phyloP scores from a whole-genome alignment of 257 asterid genomes.

The Hygrophila difformis region DNA sequence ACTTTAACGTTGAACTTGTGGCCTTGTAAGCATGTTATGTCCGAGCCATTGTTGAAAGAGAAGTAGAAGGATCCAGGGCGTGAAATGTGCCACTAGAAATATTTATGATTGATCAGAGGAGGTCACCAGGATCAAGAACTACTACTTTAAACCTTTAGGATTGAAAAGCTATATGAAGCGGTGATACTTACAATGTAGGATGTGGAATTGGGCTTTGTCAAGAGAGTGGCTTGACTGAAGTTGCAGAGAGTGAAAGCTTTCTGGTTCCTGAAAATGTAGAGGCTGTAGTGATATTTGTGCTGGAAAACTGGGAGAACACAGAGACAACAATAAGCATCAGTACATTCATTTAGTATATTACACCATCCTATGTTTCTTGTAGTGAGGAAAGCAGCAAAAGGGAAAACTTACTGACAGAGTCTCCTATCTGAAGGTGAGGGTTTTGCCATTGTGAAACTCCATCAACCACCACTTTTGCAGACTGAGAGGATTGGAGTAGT shows the following conservation, averaged over 20 bases:
- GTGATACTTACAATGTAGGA: constrained; percentile 47
- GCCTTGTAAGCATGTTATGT: constrained; percentile 46
- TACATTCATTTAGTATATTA: constrained; percentile 4
- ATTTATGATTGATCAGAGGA: neutral
- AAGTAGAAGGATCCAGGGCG: constrained; percentile 78
- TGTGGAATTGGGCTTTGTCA: constrained; percentile 61
- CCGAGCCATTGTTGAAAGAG: constrained; percentile 73
- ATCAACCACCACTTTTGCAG: constrained; percentile 63
- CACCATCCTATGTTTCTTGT: neutral
- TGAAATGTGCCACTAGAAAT: constrained; percentile 76
- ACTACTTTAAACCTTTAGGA: no score
- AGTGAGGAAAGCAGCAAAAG: neutral
- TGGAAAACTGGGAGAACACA: constrained; percentile 56
- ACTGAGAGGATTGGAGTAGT: constrained; percentile 25
- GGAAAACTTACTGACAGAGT: constrained; percentile 63
- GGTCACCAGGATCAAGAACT: no score
- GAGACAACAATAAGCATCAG: neutral
- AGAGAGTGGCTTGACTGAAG: constrained; percentile 73
- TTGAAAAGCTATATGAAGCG: neutral
- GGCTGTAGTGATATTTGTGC: constrained; percentile 58
- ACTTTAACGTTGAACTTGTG: constrained; percentile 63
- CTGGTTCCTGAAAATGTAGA: constrained; percentile 82
- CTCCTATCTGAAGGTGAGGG: constrained; percentile 64
- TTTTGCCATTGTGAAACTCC: constrained; percentile 75
- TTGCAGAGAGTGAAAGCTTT: constrained; percentile 67